Evolutionary conservation across 768 basidiomycete genomes (phyloP).

Genomic region (Suillus discolor): DNA sequence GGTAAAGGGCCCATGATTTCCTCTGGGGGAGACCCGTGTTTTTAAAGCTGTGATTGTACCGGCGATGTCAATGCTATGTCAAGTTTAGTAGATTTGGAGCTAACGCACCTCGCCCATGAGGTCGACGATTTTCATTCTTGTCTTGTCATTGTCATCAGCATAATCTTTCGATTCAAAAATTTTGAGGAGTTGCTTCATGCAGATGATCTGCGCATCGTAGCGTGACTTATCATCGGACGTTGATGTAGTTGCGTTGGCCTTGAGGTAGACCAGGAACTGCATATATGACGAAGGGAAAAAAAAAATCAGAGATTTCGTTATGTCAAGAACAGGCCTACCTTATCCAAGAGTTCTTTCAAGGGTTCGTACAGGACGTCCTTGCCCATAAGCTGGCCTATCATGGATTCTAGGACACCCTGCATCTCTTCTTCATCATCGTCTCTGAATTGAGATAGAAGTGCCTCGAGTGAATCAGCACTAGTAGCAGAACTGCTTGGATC

Average conservation of each 20-base stretch:
- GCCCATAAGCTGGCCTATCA: conserved; percentile 44
- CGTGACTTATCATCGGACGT: conserved; percentile 60
- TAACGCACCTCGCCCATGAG: conserved; percentile 72
- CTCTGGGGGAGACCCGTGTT: conserved; percentile 72
- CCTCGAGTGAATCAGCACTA: too few relatives aligned
- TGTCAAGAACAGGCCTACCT: conserved; percentile 43
- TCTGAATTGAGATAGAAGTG: too few relatives aligned
- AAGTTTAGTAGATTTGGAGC: neutral
- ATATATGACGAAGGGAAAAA: neutral
- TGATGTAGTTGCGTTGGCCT: conserved; percentile 53
- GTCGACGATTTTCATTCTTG: conserved; percentile 52
- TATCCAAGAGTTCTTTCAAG: conserved; percentile 74
- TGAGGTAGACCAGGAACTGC: conserved; percentile 80
- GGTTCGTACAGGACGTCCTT: conserved; percentile 46
- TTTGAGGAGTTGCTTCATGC: conserved; percentile 59
- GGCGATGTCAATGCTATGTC: neutral
- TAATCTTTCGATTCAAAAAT: conserved; percentile 68
- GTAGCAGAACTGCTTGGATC: too few relatives aligned
- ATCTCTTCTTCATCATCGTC: too few relatives aligned
- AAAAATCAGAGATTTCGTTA: conserved; percentile 1
- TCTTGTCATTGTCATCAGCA: conserved; percentile 52
- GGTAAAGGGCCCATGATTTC: conserved; percentile 87
- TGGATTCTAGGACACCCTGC: conserved; percentile 69
- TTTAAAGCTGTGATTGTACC: conserved; percentile 63
- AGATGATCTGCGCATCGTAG: conserved; percentile 60